Base-by-base conservation (phyloP, 2,329 filamentous ascomycete species). In the Sodiomyces alkalinus region DNA sequence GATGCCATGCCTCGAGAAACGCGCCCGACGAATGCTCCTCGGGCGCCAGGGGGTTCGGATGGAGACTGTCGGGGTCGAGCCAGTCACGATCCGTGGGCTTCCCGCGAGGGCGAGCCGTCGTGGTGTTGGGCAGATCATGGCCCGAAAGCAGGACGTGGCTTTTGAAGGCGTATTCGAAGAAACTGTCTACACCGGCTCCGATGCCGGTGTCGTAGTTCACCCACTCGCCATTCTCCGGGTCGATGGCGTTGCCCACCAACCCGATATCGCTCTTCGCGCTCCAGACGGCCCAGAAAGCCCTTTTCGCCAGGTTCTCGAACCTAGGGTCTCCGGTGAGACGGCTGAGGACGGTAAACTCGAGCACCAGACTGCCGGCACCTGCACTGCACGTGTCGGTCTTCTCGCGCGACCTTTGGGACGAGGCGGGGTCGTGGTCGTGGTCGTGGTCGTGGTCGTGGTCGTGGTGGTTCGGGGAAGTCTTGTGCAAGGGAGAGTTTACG, bases 221-320 rank as follows among this genome's bases (percentile, higher is more conserved):
- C 90, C 90, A 98, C 40, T 79, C 66, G 0, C 87, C 90, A 17
- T 74, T 79, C 47, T 96, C 87, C 2, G 85, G 82, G 54, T 93
- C 87, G 35, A 98, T 85, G 3, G 86, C 87, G 32, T 83, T 80
- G 6, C 87, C 90, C 37, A 98, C 77, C 15, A 98, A 62, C 4
- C 82, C 83, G 42, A 93, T 82, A 22, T 74, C 69, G 48, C 82
- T 94, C 38, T 86, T 71, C 31, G 81, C 67, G 23, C 76, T 64
- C 90, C 90, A 98, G n/a, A 98, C 82, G 15, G 86, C 80, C 85
- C 87, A 94, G 45, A 98, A 98, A 1, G 90, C 87, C 32, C 80
- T 65, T 52, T 96, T 96, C 1, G 82, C 87, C 11, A 81, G 65
- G 44, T 80, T 73, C 51, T 98, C 90, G 43, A 92, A 98, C n/a